These are phyloP conservation scores for Zygosaccharomyces pseudobailii DNA, from an alignment of 1,139 yeast genomes.

Conservation along the genomic window DNA sequence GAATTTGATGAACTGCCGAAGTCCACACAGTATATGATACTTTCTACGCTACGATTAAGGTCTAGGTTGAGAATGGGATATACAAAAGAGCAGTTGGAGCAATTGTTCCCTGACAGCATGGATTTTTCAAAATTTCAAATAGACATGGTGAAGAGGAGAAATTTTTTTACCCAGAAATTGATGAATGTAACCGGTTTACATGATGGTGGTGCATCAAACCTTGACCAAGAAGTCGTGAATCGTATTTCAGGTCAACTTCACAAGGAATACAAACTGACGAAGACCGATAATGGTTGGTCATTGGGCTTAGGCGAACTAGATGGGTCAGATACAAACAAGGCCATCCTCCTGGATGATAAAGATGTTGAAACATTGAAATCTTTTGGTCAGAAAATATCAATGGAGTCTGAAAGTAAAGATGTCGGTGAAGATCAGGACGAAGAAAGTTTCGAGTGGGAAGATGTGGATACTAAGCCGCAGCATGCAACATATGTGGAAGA, in stretches of 20 bases:
- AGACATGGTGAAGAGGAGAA: slow-evolving; percentile 86
- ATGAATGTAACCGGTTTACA: slow-evolving; percentile 85
- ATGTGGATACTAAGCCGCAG: slow-evolving; percentile 41
- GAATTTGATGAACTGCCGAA: slow-evolving; percentile 66
- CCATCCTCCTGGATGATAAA: slow-evolving; percentile 44
- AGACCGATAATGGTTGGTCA: slow-evolving; percentile 85
- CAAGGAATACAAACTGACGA: slow-evolving; percentile 66
- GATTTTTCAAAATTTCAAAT: slow-evolving; percentile 93
- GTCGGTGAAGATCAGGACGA: slow-evolving; percentile 36
- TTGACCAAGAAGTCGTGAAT: slow-evolving; percentile 32
- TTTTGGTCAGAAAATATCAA: background rate
- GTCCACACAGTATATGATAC: slow-evolving; percentile 80
- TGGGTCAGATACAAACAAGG: slow-evolving; percentile 39
- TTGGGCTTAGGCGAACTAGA: slow-evolving; percentile 53
- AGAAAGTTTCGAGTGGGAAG: slow-evolving; percentile 59
- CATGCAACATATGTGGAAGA: slow-evolving; percentile 28
- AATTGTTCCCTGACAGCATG: slow-evolving; percentile 75
- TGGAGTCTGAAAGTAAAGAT: slow-evolving; percentile 2
- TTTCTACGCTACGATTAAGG: slow-evolving; percentile 74
- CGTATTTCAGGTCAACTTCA: slow-evolving; percentile 86
- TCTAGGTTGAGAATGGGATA: slow-evolving; percentile 95
- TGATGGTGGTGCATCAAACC: slow-evolving; percentile 44
- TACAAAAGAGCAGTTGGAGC: slow-evolving; percentile 76
- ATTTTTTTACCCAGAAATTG: slow-evolving; percentile 79
- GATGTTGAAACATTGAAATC: slow-evolving; percentile 4